These are phyloP conservation scores for Elasticomyces elasticus DNA, from an alignment of 495 filamentous ascomycete species.

Conservation along the genomic window DNA sequence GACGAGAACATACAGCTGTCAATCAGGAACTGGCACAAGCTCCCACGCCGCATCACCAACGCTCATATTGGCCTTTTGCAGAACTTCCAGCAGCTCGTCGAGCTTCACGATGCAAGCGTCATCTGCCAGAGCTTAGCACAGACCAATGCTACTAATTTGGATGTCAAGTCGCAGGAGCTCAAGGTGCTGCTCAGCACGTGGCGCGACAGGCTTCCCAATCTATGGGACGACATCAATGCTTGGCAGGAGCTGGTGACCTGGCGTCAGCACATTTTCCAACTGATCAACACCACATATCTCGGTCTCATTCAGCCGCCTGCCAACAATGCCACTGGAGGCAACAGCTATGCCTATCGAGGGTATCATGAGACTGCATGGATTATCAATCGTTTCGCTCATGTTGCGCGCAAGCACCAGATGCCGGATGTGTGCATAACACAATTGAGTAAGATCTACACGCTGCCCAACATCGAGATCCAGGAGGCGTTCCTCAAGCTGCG, in stretches of 20 bases:
- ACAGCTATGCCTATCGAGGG: conserved; percentile 90
- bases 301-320: conserved; percentile 68
- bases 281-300: conserved; percentile 92
- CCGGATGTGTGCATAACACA: conserved; percentile 96
- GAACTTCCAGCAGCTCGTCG: conserved; percentile 97
- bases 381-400: conserved; percentile 97
- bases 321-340: conserved; percentile 56
- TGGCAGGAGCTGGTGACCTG: conserved; percentile 99
- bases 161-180: conserved; percentile 87
- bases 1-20: conserved; percentile 95
- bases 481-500: conserved; percentile 95
- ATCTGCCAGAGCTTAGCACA: conserved; percentile 80
- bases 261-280: conserved; percentile 96
- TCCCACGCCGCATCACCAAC: conserved; percentile 85
- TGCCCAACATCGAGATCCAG: conserved; percentile 99
- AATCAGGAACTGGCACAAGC: conserved; percentile 95
- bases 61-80: conserved; percentile 92
- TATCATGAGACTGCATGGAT: conserved; percentile 99
- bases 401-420: conserved; percentile 92
- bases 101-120: conserved; percentile 93
- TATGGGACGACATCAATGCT: conserved; percentile 98
- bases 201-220: conserved; percentile 90
- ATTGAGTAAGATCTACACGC: conserved; percentile 91
- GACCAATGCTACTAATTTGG: conserved; percentile 77
- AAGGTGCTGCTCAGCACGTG: conserved; percentile 90